Evolutionary conservation across 371 early-diverging fungal genomes (phyloP).

Genomic region (Smittium mucronatum): DNA sequence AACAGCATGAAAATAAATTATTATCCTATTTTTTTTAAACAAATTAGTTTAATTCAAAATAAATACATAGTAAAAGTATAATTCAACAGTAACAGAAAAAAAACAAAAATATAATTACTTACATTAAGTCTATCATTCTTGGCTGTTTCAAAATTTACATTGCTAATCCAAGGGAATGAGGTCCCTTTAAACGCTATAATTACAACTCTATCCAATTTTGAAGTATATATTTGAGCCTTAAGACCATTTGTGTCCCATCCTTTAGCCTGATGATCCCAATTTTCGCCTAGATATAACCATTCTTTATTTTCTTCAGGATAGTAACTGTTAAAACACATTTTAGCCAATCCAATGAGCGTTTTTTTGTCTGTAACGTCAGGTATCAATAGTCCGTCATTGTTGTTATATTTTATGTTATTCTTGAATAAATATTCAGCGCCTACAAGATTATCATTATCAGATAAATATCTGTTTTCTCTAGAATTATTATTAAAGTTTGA

Average conservation of each 20-base stretch:
- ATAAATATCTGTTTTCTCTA: no score
- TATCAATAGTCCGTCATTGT: conserved; percentile 29
- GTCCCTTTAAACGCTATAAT: conserved; percentile 88
- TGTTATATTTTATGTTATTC: conserved; percentile 24
- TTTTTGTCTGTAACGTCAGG: conserved; percentile 60
- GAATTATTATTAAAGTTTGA: no score
- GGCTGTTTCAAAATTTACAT: conserved; percentile 59
- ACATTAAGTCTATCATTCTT: conserved; percentile 56
- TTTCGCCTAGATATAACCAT: conserved; percentile 57
- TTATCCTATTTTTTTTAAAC: no score
- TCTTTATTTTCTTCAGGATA: conserved; percentile 41
- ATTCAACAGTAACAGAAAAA: no score
- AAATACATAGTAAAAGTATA: no score
- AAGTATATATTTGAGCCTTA: conserved; percentile 77
- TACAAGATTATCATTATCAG: no score
- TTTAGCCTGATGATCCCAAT: conserved; percentile 52
- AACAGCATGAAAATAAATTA: conserved; percentile 92
- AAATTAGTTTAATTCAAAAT: no score
- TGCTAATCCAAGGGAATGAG: conserved; percentile 51
- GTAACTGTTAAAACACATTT: conserved; percentile 69
- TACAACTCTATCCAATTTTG: conserved; percentile 46
- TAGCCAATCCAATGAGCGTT: conserved; percentile 53
- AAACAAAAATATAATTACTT: no score
- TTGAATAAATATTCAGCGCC: no score
- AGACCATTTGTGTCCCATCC: conserved; percentile 80